Base-by-base conservation (phyloP, 441 rosid genomes). In the Theobroma grandiflorum region DNA sequence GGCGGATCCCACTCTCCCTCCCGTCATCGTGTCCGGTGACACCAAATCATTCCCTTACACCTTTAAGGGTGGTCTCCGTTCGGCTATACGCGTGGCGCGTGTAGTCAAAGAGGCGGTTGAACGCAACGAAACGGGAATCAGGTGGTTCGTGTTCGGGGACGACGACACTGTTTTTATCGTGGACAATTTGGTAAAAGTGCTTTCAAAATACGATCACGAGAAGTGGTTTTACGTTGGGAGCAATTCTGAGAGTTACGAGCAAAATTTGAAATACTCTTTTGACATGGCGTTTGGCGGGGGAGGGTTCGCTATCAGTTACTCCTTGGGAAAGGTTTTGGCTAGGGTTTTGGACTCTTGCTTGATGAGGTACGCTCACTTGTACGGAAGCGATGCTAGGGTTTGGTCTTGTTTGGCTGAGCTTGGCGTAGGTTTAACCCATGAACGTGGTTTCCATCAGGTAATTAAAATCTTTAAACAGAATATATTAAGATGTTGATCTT, bases 361-460 rank as follows among this genome's bases (percentile, higher is more conserved):
- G 90, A 75, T 89, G 72, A 90, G 96, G 72, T 94, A 94, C 61
- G 80, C 91, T 0, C 97, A 94, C 78, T 83, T 94, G 87, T 96
- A 93, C 80, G 98, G 98, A 3, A 93, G 98, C 26, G 98, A 94
- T 72, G 87, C 91, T 1, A 88, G 98, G 88, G 75, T 96, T 79
- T 96, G 89, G 86, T 91, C 99, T 15, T 94, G 97, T 87, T 74
- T 96, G 81, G 96, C 91, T n/a, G 98, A 96, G 86, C 84, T 96
- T 72, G 98, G 99, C 72, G 95, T 93, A 10, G 88, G 89, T 2
- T 84, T 96, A 79, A 96, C 97, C 61, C 98, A 84, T 76, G 98
- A 96, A 80, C 91, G 94, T 52, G 99, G 98, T 9, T 96, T 96
- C 81, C 99, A 96, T 88, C 98, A 94, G 99, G 98, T 93, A 82